These are phyloP conservation scores for Microstegium vimineum DNA, from an alignment of 176 grass and related monocot genomes.

Conservation along the genomic window DNA sequence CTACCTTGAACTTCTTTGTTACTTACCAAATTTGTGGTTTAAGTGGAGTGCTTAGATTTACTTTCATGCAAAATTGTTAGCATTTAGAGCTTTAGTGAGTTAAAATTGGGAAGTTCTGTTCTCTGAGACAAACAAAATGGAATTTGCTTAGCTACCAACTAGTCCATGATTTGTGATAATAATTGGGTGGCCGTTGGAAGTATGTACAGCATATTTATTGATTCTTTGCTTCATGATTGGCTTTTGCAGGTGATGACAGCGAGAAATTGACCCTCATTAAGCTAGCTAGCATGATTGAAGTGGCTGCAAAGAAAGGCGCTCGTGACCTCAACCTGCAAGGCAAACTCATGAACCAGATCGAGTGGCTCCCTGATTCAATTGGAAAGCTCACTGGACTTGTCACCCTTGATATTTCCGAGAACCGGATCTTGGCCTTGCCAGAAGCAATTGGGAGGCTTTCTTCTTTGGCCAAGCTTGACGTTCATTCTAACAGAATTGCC, in stretches of 20 bases:
- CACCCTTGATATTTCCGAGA: slow-evolving; percentile 85
- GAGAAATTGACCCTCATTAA: slow-evolving; percentile 78
- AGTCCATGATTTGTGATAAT: background rate
- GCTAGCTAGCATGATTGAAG: slow-evolving; percentile 88
- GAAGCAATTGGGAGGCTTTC: slow-evolving; percentile 70
- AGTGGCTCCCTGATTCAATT: slow-evolving; percentile 95
- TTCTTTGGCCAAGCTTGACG: slow-evolving; percentile 77
- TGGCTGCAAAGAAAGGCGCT: slow-evolving; percentile 70
- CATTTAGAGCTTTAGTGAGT: background rate
- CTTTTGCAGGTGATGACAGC: slow-evolving; percentile 51
- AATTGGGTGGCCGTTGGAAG: background rate
- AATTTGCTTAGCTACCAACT: background rate
- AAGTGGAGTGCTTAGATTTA: slow-evolving; percentile 8
- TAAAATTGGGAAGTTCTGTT: background rate
- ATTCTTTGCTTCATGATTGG: slow-evolving; percentile 35
- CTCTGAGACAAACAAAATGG: background rate
- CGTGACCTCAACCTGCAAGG: slow-evolving; percentile 63
- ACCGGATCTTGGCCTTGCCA: slow-evolving; percentile 63
- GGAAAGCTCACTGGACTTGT: slow-evolving; percentile 78
- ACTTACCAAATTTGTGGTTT: slow-evolving; percentile 9
- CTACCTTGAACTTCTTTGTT: slow-evolving; percentile 5
- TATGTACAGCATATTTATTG: slow-evolving; percentile 14
- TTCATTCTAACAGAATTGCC: slow-evolving; percentile 74
- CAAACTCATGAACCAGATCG: slow-evolving; percentile 78
- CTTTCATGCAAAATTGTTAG: background rate